phyloP scores from a whole-genome alignment of 805 yeast species.

The Wickerhamomyces alni region DNA sequence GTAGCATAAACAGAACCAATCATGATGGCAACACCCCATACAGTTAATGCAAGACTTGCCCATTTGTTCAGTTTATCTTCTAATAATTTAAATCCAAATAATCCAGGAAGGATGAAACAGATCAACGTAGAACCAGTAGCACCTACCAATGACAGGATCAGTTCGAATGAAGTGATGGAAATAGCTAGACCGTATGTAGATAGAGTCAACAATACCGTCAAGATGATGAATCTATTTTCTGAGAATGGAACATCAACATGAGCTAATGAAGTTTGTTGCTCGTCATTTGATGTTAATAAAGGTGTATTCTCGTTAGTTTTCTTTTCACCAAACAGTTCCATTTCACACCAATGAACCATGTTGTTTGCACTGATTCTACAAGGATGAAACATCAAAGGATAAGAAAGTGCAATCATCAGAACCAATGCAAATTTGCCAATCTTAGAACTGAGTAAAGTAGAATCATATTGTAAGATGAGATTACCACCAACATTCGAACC shows the following conservation, averaged over 20 bases:
- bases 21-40: slow-evolving; percentile 73
- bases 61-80: slow-evolving; percentile 31
- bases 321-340: slow-evolving; percentile 1
- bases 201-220: slow-evolving; percentile 42
- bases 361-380: slow-evolving; percentile 70
- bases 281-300: slow-evolving; percentile 5
- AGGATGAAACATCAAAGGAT: slow-evolving; percentile 78
- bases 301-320: slow-evolving; percentile 7
- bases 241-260: slow-evolving; percentile 38
- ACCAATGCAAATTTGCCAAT: slow-evolving; percentile 59
- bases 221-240: slow-evolving; percentile 36
- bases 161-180: slow-evolving; percentile 56
- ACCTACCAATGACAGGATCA: slow-evolving; percentile 68
- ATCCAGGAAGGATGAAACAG: slow-evolving; percentile 72
- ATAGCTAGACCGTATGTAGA: slow-evolving; percentile 52
- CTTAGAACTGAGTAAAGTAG: slow-evolving; percentile 39
- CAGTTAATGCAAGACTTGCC: slow-evolving; percentile 47
- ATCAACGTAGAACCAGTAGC: slow-evolving; percentile 81
- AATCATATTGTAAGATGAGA: slow-evolving; percentile 61
- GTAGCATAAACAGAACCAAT: slow-evolving; percentile 50
- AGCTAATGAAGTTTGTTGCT: slow-evolving; percentile 15
- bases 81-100: slow-evolving; percentile 53
- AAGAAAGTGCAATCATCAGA: slow-evolving; percentile 68
- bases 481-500: slow-evolving; percentile 65
- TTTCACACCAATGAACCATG: slow-evolving; percentile 43